These are phyloP conservation scores for Capsicum chinense DNA, from an alignment of 257 asterid genomes.

Conservation along the genomic window DNA sequence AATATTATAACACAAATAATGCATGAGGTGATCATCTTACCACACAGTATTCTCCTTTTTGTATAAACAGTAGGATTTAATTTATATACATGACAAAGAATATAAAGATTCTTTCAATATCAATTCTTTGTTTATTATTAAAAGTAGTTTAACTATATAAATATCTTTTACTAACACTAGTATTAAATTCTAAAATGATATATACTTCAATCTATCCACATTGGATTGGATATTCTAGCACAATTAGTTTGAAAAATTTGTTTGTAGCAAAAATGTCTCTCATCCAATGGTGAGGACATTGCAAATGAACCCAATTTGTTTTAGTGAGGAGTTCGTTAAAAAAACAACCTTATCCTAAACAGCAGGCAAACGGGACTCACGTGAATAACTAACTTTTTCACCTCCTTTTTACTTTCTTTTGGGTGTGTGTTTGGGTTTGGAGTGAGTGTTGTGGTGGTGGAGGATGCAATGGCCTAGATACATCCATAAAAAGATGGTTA, in stretches of 20 bases:
- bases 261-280: too few species aligned
- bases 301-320: background rate
- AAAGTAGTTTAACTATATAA: background rate
- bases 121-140: background rate
- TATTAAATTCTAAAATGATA: background rate
- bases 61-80: background rate
- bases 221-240: background rate
- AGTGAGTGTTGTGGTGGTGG: too few species aligned
- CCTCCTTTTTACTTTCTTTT: too few species aligned
- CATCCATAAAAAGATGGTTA: too few species aligned
- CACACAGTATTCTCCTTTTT: background rate
- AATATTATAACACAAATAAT: background rate
- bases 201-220: background rate
- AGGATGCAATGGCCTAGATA: too few species aligned
- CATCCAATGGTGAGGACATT: too few species aligned
- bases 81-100: too few species aligned
- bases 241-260: too few species aligned
- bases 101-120: background rate
- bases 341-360: background rate
- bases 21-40: background rate
- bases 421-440: too few species aligned
- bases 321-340: background rate
- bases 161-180: background rate
- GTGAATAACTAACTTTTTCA: background rate
- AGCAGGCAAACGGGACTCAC: slow-evolving; percentile 11